Conservation (phyloP, 495 filamentous ascomycete species). For the Talaromyces wortmannii region DNA sequence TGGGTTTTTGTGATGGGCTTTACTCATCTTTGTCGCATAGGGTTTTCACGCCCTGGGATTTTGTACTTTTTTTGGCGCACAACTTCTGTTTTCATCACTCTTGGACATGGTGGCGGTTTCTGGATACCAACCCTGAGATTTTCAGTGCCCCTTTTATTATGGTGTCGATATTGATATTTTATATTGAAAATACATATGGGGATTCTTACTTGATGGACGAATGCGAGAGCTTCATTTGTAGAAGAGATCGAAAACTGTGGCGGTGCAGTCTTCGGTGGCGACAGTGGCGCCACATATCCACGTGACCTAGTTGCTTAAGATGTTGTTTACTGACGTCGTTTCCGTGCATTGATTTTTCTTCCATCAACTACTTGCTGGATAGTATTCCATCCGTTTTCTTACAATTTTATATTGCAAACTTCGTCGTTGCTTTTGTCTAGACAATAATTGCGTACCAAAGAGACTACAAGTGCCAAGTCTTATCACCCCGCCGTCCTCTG, state of each 20-base stretch:
- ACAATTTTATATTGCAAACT: neutral
- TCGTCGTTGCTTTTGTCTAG: too few species aligned
- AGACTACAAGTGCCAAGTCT: neutral
- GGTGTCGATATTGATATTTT: conserved; percentile 58
- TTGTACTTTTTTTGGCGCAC: neutral
- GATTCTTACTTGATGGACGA: neutral
- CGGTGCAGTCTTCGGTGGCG: neutral
- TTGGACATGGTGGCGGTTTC: neutral
- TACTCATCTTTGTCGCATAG: neutral
- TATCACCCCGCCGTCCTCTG: neutral
- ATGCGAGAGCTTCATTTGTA: too few species aligned
- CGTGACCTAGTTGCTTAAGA: neutral
- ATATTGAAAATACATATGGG: conserved; percentile 28
- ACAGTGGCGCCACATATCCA: neutral
- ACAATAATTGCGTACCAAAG: too few species aligned
- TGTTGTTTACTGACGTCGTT: conserved; percentile 13
- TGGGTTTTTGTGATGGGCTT: neutral
- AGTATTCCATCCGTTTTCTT: neutral
- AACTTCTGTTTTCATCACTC: neutral
- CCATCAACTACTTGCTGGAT: conserved; percentile 3
- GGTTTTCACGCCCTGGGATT: neutral
- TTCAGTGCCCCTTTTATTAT: conserved; percentile 13
- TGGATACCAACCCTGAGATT: neutral
- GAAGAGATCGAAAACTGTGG: neutral
- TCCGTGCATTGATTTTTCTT: neutral